phyloP scores from a whole-genome alignment of 129 eudicot species.

The Pseudognaphalium luteoalbum region DNA sequence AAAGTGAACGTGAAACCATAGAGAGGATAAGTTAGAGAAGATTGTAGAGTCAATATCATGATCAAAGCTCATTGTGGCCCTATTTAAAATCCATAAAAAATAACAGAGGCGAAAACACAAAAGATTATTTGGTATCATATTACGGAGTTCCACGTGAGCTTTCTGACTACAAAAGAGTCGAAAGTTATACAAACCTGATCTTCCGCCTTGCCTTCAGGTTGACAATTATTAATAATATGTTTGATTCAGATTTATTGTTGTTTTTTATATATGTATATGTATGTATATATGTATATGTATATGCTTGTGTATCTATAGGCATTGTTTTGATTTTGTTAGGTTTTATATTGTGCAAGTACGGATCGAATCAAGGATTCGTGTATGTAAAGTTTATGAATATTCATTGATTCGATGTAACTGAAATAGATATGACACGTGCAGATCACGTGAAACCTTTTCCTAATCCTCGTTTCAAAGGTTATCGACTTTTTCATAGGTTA shows the following conservation, averaged over 20 bases:
- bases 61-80: no score
- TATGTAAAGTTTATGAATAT: conserved; percentile 25
- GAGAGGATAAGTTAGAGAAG: no score
- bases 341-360: conserved; percentile 17
- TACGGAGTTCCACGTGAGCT: conserved; percentile 79
- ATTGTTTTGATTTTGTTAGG: conserved; percentile 25
- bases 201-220: conserved; percentile 99
- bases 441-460: conserved; percentile 32
- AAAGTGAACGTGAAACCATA: no score
- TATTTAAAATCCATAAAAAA: no score
- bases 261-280: conserved; percentile 4
- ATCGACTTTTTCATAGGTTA: no score
- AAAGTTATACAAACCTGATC: conserved; percentile 67
- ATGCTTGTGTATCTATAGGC: conserved; percentile 8
- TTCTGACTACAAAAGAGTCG: conserved; percentile 85
- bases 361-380: conserved; percentile 29
- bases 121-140: conserved; percentile 97
- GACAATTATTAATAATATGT: not conserved
- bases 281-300: no score
- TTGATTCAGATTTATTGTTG: not conserved
- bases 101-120: no score
- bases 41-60: no score
- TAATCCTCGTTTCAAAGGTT: no score
- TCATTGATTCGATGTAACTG: conserved; percentile 28
- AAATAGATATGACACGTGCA: conserved; percentile 21